phyloP scores from a whole-genome alignment of 805 yeast genomes.

The Debaryomyces hansenii region DNA sequence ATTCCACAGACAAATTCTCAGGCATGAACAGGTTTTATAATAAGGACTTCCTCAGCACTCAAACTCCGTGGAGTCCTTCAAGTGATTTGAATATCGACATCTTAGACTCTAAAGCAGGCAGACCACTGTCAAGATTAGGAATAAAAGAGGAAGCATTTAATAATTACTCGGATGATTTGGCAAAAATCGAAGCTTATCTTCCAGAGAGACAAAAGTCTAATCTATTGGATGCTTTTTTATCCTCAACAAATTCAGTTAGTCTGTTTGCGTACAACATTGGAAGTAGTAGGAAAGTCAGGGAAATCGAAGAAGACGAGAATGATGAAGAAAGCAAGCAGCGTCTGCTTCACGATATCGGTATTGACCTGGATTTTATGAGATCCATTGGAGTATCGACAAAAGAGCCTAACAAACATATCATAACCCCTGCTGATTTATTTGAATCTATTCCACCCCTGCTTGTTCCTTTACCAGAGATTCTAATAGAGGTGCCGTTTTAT shows the following conservation, averaged over 20 bases:
- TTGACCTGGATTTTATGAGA: background rate
- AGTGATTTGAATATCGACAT: background rate
- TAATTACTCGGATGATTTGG: conserved; percentile 39
- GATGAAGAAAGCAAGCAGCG: background rate
- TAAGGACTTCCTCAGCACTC: too few relatives aligned
- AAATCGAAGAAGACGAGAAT: conserved; percentile 7
- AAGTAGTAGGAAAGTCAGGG: background rate
- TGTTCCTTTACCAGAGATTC: conserved; percentile 59
- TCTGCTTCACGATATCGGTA: background rate
- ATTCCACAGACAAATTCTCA: background rate
- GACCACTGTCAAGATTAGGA: background rate
- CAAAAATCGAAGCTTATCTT: conserved; percentile 26
- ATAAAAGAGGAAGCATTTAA: conserved; percentile 10
- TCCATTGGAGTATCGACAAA: background rate
- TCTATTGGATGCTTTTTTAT: conserved; percentile 8
- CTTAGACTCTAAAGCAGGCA: background rate
- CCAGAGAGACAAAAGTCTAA: conserved; percentile 14
- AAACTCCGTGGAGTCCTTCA: too few relatives aligned
- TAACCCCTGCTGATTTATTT: conserved; percentile 12
- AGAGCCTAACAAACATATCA: background rate
- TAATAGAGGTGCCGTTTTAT: conserved; percentile 59
- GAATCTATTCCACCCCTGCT: conserved; percentile 32
- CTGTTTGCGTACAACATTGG: conserved; percentile 11
- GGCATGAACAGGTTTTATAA: background rate
- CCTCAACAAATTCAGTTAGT: conserved; percentile 10